Evolutionary conservation across 306 rosid genomes (phyloP).

Genomic region (Ormosia emarginata): DNA sequence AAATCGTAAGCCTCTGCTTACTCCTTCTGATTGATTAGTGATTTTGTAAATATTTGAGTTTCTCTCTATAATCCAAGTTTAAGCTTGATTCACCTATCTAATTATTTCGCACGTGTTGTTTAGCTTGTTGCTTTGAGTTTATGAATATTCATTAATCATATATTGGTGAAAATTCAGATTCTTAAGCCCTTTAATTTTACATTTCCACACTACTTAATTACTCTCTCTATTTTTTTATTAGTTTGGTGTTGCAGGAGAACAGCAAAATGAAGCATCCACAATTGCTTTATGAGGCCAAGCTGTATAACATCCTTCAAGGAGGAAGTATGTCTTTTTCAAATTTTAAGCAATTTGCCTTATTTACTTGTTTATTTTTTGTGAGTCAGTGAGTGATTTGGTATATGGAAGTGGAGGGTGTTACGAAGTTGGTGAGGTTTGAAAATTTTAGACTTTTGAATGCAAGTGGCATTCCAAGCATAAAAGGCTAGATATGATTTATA

Average conservation of each 20-base stretch:
- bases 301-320: no score
- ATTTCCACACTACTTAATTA: not conserved
- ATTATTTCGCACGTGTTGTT: not conserved
- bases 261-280: constrained; percentile 93
- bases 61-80: not conserved
- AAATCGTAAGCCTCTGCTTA: constrained; percentile 62
- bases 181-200: not conserved
- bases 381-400: no score
- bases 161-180: not conserved
- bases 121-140: not conserved
- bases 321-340: no score
- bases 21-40: not conserved
- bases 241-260: constrained; percentile 62
- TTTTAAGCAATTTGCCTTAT: no score
- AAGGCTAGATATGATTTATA: no score
- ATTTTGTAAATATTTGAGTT: no score
- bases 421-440: no score
- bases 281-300: constrained; percentile 86
- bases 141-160: not conserved
- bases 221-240: not conserved
- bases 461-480: no score
- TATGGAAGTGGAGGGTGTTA: no score
- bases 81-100: not conserved
- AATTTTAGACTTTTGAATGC: no score
- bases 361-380: no score